Percentiles rank a stretch among this genome's conserved stretches.
Conservation (phyloP, 768 basidiomycete genomes). For the Pisolithus marmoratus region DNA sequence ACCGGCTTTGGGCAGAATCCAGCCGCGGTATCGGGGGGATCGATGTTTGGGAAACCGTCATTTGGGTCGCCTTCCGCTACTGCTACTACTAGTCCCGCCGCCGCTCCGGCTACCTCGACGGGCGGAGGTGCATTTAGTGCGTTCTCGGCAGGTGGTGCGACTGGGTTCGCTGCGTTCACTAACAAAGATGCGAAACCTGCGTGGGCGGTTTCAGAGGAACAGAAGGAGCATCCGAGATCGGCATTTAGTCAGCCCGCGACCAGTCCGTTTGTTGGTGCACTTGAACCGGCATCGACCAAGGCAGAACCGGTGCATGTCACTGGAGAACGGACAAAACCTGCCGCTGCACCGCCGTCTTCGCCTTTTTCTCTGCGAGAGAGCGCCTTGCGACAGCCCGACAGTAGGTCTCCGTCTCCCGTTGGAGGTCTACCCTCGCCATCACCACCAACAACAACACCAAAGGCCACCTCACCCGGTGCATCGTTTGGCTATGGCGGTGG, state of each 20-base stretch:
- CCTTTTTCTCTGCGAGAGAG: constrained; percentile 10
- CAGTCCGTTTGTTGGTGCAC: constrained; percentile 6
- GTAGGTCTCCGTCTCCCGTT: constrained; percentile 25
- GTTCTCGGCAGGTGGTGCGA: constrained; percentile 25
- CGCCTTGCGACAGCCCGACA: constrained; percentile 12
- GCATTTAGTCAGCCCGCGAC: not conserved
- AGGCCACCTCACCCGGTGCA: constrained; percentile 21
- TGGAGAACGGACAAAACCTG: not conserved
- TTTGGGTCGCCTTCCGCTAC: too few species aligned
- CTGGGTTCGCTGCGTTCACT: constrained; percentile 23
- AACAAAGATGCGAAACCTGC: constrained; percentile 18
- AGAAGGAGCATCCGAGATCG: constrained; percentile 8
- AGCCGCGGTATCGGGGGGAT: constrained; percentile 7
- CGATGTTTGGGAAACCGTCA: constrained; percentile 12
- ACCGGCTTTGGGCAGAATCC: constrained; percentile 3
- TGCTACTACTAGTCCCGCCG: constrained; percentile 1
- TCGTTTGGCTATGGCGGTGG: constrained; percentile 33
- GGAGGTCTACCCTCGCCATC: constrained; percentile 1
- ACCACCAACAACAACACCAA: constrained; percentile 13
- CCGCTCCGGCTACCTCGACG: constrained; percentile 9
- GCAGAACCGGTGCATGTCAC: constrained; percentile 7
- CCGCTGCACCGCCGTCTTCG: not conserved
- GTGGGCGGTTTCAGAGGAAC: constrained; percentile 12
- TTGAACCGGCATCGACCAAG: constrained; percentile 8
- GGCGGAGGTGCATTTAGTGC: constrained; percentile 32